These are phyloP conservation scores for Omphalotus guepiniiformis DNA, from an alignment of 768 basidiomycete genomes.

Conservation along the genomic window DNA sequence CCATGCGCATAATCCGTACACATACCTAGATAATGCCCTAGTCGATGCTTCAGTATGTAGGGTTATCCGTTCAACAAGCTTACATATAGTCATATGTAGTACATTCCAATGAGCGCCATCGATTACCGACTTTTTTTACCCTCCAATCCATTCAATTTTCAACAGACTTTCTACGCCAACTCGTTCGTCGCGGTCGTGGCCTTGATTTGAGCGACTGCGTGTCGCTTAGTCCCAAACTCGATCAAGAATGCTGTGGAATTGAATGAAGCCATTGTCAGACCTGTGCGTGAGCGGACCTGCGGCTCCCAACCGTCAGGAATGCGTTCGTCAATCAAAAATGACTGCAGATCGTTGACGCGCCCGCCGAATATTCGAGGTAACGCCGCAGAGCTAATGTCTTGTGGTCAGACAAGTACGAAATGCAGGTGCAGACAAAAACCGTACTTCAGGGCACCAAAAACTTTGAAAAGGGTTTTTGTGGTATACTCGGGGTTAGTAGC, in stretches of 20 bases:
- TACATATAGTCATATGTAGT: no score
- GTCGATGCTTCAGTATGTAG: no score
- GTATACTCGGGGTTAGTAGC: constrained; percentile 54
- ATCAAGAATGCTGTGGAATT: constrained; percentile 44
- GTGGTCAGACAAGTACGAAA: background rate
- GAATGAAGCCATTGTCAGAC: constrained; percentile 56
- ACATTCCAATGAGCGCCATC: no score
- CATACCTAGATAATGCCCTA: no score
- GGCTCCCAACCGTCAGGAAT: constrained; percentile 72
- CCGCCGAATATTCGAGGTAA: constrained; percentile 67
- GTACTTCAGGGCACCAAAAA: constrained; percentile 70
- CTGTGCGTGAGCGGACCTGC: constrained; percentile 44
- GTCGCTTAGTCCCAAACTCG: constrained; percentile 26
- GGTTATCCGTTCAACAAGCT: no score
- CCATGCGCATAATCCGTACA: no score
- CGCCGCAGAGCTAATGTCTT: constrained; percentile 48
- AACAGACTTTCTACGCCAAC: no score
- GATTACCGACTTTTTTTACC: no score
- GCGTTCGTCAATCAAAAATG: constrained; percentile 64
- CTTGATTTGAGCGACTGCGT: no score
- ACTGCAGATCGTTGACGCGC: constrained; percentile 46
- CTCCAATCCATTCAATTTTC: no score
- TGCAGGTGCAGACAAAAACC: constrained; percentile 14
- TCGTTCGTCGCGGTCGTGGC: no score
- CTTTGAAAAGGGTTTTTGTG: constrained; percentile 44